Base-by-base conservation (phyloP, 2,329 filamentous ascomycete species). In the Phialemoniopsis sp. region DNA sequence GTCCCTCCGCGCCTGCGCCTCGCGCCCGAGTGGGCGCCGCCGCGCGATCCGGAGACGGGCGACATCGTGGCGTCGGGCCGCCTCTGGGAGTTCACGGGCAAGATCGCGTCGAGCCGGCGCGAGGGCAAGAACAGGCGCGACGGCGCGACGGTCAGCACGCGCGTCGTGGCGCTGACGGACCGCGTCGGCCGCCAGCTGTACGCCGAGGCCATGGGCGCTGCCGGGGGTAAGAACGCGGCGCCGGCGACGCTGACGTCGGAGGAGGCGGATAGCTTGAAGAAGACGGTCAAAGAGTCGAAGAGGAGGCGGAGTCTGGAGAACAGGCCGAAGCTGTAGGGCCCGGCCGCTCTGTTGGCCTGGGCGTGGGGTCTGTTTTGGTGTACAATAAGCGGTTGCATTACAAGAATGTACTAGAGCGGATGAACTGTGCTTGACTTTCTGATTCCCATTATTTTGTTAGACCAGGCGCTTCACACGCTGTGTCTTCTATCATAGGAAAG, bases 61-160 rank as follows among this genome's bases (percentile, higher is more conserved):
- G 67, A 60, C 3, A 71, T 96, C 1, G 55, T 80, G 3, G 76
- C 87, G 0, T 72, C 83, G 13, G 93, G 91, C 1, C 80, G 80
- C 44, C 67, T 98, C 7, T 98, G 93, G 93, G 80, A 89, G 40
- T 95, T 97, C 54, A 91, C 86, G 5, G 89, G 95, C 59, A 78
- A 83, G 56, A 95, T 98, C 46, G 88, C 89, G 8, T 75, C 80
- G 36, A 87, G 81, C 33, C 73, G 93, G 26, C 75, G 91, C 32
- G 93, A 97, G 66, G 93, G 93, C 8, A 98, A 97, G 78, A 96
- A 97, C 58, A 72, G 93, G 16, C 76, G 91, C n/a, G 93, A 98
- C 59, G 90, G 90, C 12, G 87, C 85, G 2, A 95, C 89, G 0
- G 90, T 97, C 4, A 86, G 84, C 50, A 86, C 78, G 12, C 75